phyloP scores from a whole-genome alignment of 1,139 yeast species.

The Protomyces inundatus region DNA sequence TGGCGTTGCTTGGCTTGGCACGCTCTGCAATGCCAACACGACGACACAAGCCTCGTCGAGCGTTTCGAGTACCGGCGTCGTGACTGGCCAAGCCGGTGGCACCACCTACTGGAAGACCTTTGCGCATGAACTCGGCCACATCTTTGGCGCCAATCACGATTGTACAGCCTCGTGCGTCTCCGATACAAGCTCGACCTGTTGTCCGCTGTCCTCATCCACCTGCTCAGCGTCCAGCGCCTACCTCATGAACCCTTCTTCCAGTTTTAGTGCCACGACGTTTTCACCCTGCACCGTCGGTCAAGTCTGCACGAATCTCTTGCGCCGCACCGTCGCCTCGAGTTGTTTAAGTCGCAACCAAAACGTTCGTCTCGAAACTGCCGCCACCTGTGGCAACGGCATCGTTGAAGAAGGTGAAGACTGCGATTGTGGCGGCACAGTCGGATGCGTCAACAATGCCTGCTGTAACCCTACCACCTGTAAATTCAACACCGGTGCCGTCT shows the following conservation, averaged over 20 bases:
- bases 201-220: constrained; percentile 37
- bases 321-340: constrained; percentile 37
- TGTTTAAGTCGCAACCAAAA: constrained; percentile 41
- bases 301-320: constrained; percentile 39
- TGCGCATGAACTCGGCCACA: constrained; percentile 44
- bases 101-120: constrained; percentile 38
- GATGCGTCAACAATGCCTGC: constrained; percentile 39
- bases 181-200: constrained; percentile 37
- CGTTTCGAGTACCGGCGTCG: constrained; percentile 41
- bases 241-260: constrained; percentile 42
- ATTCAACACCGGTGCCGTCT: constrained; percentile 39
- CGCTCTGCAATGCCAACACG: constrained; percentile 37
- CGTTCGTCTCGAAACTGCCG: constrained; percentile 36
- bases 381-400: constrained; percentile 43
- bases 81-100: constrained; percentile 39
- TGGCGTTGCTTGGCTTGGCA: constrained; percentile 44
- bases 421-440: constrained; percentile 43
- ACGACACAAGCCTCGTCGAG: constrained; percentile 29
- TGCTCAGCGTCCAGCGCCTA: constrained; percentile 40
- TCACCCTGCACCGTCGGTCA: constrained; percentile 42
- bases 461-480: constrained; percentile 42
- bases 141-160: constrained; percentile 46
- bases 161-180: constrained; percentile 40
- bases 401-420: constrained; percentile 44
- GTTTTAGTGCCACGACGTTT: constrained; percentile 36